phyloP scores from a whole-genome alignment of 2,329 filamentous ascomycete genomes.

The Ophioceras dolichostomum region DNA sequence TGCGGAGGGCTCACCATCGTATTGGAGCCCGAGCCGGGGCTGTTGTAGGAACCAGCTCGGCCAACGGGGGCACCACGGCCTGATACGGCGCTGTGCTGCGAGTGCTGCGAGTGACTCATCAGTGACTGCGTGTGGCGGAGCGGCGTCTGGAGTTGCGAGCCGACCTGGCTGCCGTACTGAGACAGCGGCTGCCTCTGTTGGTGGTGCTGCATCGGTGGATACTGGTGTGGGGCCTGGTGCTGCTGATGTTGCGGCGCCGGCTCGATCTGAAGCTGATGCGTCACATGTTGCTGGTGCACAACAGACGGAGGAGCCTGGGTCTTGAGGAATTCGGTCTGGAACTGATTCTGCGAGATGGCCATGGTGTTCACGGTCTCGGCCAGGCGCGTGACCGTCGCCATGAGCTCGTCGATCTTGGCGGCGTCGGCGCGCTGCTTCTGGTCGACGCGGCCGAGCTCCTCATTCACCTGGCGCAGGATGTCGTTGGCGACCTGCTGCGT shows the following conservation, averaged over 20 bases:
- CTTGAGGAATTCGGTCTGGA: slow-evolving; percentile 53
- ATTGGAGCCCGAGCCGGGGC: background rate
- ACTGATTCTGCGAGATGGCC: slow-evolving; percentile 54
- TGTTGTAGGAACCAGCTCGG: slow-evolving; percentile 6
- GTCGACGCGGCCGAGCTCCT: slow-evolving; percentile 36
- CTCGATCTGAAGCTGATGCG: slow-evolving; percentile 4
- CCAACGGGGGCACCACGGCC: no score
- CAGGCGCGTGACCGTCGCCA: slow-evolving; percentile 52
- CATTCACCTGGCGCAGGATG: slow-evolving; percentile 48
- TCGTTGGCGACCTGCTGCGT: slow-evolving; percentile 57
- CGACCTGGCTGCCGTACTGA: slow-evolving; percentile 3
- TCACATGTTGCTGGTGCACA: slow-evolving; percentile 10
- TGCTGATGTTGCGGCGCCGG: slow-evolving; percentile 8
- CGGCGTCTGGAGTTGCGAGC: slow-evolving; percentile 5
- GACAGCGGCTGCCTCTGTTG: slow-evolving; percentile 7
- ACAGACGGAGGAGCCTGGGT: slow-evolving; percentile 21
- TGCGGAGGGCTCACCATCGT: slow-evolving; percentile 14
- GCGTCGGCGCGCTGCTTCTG: slow-evolving; percentile 38
- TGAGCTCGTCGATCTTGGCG: slow-evolving; percentile 62
- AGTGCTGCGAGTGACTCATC: slow-evolving; percentile 10
- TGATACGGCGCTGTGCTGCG: slow-evolving; percentile 10
- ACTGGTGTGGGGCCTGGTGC: slow-evolving; percentile 7
- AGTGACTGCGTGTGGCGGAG: slow-evolving; percentile 3
- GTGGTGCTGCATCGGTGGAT: slow-evolving; percentile 5
- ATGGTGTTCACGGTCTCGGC: slow-evolving; percentile 59